Conservation (phyloP, 345 rosid genomes). For the Eucalyptus regnans region DNA sequence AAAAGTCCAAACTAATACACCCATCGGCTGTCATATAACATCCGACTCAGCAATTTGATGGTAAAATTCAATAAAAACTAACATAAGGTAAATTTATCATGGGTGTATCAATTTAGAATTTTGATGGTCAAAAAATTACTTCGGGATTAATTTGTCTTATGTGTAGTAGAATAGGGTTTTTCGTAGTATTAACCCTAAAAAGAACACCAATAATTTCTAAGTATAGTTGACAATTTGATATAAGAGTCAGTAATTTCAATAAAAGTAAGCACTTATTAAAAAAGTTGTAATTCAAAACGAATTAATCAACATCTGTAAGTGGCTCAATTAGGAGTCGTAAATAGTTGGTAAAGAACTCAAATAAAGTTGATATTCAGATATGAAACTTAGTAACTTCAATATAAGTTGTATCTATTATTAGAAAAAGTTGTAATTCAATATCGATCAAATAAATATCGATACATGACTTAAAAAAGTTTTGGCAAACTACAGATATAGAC, state of each 20-base stretch:
- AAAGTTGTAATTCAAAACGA: background rate
- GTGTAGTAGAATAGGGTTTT: background rate
- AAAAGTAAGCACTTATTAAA: background rate
- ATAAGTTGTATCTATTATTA: background rate
- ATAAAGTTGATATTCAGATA: background rate
- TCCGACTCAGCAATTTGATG: fast-evolving
- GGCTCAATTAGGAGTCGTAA: background rate
- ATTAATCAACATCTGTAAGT: no score
- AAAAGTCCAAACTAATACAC: no score
- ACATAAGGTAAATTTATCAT: fast-evolving
- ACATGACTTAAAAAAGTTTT: background rate
- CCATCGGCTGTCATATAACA: fast-evolving
- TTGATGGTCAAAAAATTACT: no score
- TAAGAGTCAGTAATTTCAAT: background rate
- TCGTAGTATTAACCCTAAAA: background rate
- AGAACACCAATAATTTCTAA: fast-evolving
- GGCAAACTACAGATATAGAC: background rate
- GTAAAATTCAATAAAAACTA: background rate
- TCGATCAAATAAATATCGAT: background rate
- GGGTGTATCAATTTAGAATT: fast-evolving
- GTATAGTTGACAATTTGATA: background rate
- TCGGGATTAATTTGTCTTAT: no score
- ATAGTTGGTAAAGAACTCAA: background rate
- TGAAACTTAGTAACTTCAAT: background rate
- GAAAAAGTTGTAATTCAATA: background rate